phyloP scores from a whole-genome alignment of 2,329 filamentous ascomycete genomes.

The Thelonectria olida region DNA sequence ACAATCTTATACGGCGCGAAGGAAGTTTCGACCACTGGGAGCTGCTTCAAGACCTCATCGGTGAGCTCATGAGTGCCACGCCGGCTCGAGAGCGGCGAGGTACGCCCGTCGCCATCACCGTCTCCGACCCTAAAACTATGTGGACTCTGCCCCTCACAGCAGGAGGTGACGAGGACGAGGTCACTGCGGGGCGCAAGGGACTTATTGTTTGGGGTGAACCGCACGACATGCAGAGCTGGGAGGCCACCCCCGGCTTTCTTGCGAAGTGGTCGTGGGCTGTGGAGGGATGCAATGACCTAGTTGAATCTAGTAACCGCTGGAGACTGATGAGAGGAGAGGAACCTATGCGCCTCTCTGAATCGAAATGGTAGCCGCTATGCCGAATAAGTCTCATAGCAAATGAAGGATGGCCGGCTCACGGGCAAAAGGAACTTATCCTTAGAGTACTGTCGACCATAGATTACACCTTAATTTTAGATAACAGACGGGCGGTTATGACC shows the following conservation, averaged over 20 bases:
- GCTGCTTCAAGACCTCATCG: slow-evolving; percentile 19
- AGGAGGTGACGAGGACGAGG: background rate
- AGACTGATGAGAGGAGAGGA: slow-evolving; percentile 11
- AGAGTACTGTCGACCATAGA: too few relatives aligned
- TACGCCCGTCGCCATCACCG: too few relatives aligned
- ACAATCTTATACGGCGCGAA: slow-evolving; percentile 23
- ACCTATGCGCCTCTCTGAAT: too few relatives aligned
- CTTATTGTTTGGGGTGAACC: slow-evolving; percentile 20
- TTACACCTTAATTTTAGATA: too few relatives aligned
- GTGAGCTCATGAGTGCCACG: too few relatives aligned
- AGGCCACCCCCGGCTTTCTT: slow-evolving; percentile 4
- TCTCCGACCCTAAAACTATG: background rate
- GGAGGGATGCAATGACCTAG: slow-evolving; percentile 9
- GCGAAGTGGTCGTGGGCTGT: slow-evolving; percentile 15
- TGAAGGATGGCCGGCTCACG: too few relatives aligned
- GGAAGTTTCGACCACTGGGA: slow-evolving; percentile 13
- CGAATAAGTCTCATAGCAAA: too few relatives aligned
- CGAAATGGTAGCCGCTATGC: too few relatives aligned
- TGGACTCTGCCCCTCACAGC: too few relatives aligned
- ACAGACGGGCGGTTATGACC: too few relatives aligned
- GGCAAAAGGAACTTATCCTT: too few relatives aligned
- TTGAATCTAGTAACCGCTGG: slow-evolving; percentile 11
- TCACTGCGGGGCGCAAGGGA: background rate
- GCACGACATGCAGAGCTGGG: slow-evolving; percentile 1
- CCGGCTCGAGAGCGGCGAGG: too few relatives aligned